Conservation (phyloP, 306 rosid species). For the Inga laurina region DNA sequence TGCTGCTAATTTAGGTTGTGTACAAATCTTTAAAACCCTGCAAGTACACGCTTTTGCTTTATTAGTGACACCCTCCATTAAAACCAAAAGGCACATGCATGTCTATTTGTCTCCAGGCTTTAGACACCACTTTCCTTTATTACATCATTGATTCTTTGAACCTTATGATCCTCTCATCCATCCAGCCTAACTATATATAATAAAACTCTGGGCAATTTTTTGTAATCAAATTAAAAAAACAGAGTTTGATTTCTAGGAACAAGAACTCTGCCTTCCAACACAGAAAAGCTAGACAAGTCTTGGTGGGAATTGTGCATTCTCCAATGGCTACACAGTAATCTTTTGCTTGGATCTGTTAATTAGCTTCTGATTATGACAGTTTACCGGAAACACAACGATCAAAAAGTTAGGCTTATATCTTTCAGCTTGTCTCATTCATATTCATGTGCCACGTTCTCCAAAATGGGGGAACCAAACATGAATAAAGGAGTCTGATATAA, state of each 20-base stretch:
- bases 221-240: neutral
- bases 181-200: conserved; percentile 1
- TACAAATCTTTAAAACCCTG: neutral
- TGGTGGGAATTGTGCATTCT: neutral
- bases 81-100: neutral
- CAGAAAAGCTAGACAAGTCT: neutral
- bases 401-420: neutral
- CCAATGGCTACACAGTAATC: neutral
- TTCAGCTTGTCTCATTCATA: neutral
- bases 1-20: neutral
- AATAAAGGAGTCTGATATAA: neutral
- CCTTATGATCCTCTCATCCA: neutral
- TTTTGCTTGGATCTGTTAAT: neutral
- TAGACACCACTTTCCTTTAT: conserved; percentile 3
- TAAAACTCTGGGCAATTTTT: neutral
- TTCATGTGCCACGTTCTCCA: neutral
- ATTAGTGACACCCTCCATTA: neutral
- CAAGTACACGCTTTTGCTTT: neutral
- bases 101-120: conserved; percentile 2
- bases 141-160: neutral
- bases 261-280: neutral
- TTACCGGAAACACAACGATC: neutral
- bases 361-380: neutral
- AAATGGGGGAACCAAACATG: neutral
- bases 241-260: no score